Base-by-base conservation (phyloP, 2,329 filamentous ascomycete species). In the Didymella sp. region DNA sequence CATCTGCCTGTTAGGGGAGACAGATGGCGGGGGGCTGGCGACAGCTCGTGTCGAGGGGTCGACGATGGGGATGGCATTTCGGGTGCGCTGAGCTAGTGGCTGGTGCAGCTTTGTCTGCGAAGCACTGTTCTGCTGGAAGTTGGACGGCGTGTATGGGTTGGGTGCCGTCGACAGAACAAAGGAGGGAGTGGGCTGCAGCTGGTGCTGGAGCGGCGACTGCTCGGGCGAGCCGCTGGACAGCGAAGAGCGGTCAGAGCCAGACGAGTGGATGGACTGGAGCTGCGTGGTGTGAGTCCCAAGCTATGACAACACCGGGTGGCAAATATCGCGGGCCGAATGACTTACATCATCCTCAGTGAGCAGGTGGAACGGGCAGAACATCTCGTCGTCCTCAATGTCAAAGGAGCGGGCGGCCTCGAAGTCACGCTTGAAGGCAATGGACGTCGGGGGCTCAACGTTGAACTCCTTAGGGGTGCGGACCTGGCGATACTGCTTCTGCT, bases 41-140 rank as follows among this genome's bases (percentile, higher is more conserved):
- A 97, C 89, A 72, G 92, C 87, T 73, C 95, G 92, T 55, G 94
- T 97, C 67, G 86, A 90, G 51, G 95, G 95, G 83, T 99, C 96
- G 79, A 98, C 91, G 76, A 99, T 99, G 58, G 94, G 94, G 67
- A 98, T 98, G 72, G 95, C 92, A 77, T 97, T 98, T 78, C 92
- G 91, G 56, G 89, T 87, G 67, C 95, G 91, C 63, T 93, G 91
- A 60, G 93, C 91, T 60, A 93, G 85, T 59, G 93, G 92, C 82
- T 97, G 94, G 79, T 96, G 92, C 61, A 96, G 83, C 81, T 96
- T 97, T 69, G 94, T 82, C 78, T 87, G 61, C 80, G 89, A 74
- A 38, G 76, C 70, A 62, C 76, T 76, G 65, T 61, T 70, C 35
- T 69, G 65, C 80, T 90, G 87, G 78, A 85, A 90, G 68, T 82